Percentiles rank a stretch among this genome's conserved stretches.
phyloP scores from a whole-genome alignment of 129 eudicot genomes.

The Tagetes erecta region DNA sequence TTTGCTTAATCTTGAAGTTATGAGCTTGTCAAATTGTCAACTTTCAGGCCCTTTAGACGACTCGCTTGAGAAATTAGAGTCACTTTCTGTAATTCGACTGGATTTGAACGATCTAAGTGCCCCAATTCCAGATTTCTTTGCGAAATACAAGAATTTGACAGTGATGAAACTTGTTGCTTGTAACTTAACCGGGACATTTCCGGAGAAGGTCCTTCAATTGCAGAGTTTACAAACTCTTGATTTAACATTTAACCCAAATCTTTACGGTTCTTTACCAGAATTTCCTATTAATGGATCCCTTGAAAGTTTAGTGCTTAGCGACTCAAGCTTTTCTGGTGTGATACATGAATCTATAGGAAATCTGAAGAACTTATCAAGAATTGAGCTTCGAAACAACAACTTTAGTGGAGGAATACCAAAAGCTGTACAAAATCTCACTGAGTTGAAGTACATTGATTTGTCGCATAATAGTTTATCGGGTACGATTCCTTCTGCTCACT shows the following conservation, averaged over 20 bases:
- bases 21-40: conserved; percentile 54
- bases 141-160: conserved; percentile 44
- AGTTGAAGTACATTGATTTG: conserved; percentile 42
- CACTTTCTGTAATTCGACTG: conserved; percentile 46
- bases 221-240: conserved; percentile 41
- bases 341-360: conserved; percentile 52
- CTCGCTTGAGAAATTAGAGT: conserved; percentile 36
- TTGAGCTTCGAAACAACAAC: conserved; percentile 40
- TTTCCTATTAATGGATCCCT: conserved; percentile 37
- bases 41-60: conserved; percentile 51
- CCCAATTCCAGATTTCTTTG: conserved; percentile 50
- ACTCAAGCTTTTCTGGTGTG: conserved; percentile 43
- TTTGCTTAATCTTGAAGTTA: conserved; percentile 41
- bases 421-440: conserved; percentile 39
- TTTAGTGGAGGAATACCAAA: conserved; percentile 55
- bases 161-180: conserved; percentile 38
- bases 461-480: conserved; percentile 52
- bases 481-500: conserved; percentile 31
- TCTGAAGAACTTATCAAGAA: conserved; percentile 33
- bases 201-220: conserved; percentile 42
- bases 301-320: conserved; percentile 36
- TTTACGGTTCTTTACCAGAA: conserved; percentile 41
- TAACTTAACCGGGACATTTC: conserved; percentile 46
- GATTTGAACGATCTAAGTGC: conserved; percentile 39
- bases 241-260: conserved; percentile 33